Base-by-base conservation (phyloP, 805 yeast genomes). In the Lipomyces yamadae region DNA sequence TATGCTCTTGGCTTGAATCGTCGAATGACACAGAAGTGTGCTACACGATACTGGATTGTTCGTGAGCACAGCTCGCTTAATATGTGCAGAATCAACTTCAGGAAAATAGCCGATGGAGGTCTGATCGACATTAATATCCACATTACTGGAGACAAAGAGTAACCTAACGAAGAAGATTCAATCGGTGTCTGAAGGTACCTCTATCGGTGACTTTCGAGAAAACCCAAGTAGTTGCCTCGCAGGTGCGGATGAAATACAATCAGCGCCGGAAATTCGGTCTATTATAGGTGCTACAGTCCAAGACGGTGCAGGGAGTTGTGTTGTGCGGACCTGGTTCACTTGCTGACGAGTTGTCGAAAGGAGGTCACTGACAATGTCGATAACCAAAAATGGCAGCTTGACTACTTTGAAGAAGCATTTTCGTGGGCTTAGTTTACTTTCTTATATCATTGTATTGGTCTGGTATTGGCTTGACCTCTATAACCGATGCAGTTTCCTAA, bases 1-100 rank as follows among this genome's bases (percentile, higher is more conserved):
- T 81, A 85, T 63, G 85, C 83, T 61, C 71, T 62, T 65, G 80
- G 67, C 57, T 67, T 65, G 60, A 58, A 55, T 57, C 57, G 70
- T 24, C 37, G 60, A 18, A 56, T 42, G 11, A 52, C 65, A 2
- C 53, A 64, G n/a, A 68, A 64, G 56, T 68, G 64, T 35, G 70
- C 62, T 4, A 55, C 59, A 8, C 64, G 65, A 10, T 65, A 65
- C 69, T 67, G 70, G 70, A 60, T 65, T 65, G 67, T 65, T 33
- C 69, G 69, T 37, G 58, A 59, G 7, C 4, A 48, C 4, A 18
- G 37, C 2, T 56, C 69, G 15, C 32, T 67, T 32, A 55, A 34
- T 32, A 65, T 69, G 70, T 62, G 62, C 42, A 35, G 54, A 45
- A 61, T 64, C 52, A 68, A 67, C 37, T 58, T 67, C 3, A 56